A percentile compares a stretch with the other conserved stretches of the same genome.
Evolutionary conservation across 768 basidiomycete genomes (phyloP).

Genomic region (Mycena rebaudengoi): DNA sequence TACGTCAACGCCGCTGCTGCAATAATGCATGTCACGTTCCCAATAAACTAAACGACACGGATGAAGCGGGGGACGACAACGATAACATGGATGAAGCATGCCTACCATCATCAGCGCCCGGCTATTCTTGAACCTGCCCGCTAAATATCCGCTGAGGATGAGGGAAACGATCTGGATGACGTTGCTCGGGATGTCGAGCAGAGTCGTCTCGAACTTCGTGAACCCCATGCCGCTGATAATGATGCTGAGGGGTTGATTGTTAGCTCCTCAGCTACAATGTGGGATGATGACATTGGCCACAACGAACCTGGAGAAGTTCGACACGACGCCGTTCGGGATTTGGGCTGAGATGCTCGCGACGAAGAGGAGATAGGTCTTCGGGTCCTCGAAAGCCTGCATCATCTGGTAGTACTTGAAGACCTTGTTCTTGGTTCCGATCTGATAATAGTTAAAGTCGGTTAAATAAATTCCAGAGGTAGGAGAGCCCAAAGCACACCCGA

Average conservation of each 20-base stretch:
- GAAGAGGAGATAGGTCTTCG: slow-evolving; percentile 45
- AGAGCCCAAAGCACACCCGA: slow-evolving; percentile 13
- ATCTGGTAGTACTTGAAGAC: slow-evolving; percentile 47
- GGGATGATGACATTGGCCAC: no score
- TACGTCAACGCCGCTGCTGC: slow-evolving; percentile 25
- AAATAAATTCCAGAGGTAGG: background rate
- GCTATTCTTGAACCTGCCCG: slow-evolving; percentile 30
- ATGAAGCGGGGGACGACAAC: background rate
- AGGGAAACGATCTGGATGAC: slow-evolving; percentile 27
- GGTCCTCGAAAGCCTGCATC: slow-evolving; percentile 37
- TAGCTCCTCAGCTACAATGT: background rate
- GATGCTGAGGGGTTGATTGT: slow-evolving; percentile 35
- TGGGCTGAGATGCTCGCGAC: slow-evolving; percentile 41
- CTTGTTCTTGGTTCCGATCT: slow-evolving; percentile 44
- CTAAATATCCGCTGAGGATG: slow-evolving; percentile 24
- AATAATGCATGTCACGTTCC: slow-evolving; percentile 19
- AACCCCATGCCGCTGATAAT: slow-evolving; percentile 40
- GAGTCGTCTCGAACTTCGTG: slow-evolving; percentile 24
- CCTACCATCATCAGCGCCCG: slow-evolving; percentile 31
- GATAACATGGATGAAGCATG: slow-evolving; percentile 1
- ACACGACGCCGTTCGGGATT: slow-evolving; percentile 38
- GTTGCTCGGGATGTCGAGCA: slow-evolving; percentile 19
- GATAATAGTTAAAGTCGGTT: background rate
- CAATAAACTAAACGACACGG: slow-evolving; percentile 13
- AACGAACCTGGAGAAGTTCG: slow-evolving; percentile 32